Percentiles rank a stretch among this genome's conserved stretches.
These are phyloP conservation scores for Cadophora luteo-olivacea DNA, from an alignment of 2,329 filamentous ascomycete genomes.

Conservation along the genomic window DNA sequence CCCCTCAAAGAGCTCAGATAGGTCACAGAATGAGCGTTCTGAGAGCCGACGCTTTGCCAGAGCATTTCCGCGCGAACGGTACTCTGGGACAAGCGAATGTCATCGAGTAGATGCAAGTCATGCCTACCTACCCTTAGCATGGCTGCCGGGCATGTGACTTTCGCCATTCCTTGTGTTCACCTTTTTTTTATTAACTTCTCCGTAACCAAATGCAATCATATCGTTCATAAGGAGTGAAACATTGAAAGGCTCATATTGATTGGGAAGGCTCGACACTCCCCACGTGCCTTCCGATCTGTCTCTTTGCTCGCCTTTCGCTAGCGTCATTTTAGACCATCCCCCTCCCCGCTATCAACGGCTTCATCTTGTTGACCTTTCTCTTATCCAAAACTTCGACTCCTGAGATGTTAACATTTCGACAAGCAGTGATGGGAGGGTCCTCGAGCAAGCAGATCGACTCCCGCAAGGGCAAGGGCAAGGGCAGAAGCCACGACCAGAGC, in stretches of 20 bases:
- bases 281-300: conserved; percentile 13
- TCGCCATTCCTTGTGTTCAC: not conserved
- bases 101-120: not conserved
- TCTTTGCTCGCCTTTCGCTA: not conserved
- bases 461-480: conserved; percentile 12
- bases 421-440: conserved; percentile 4
- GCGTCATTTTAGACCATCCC: not conserved
- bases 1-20: not conserved
- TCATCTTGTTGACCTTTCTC: not conserved
- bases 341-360: not conserved
- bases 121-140: not conserved
- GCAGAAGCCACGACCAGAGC: conserved; percentile 6
- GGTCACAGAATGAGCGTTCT: not conserved
- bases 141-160: conserved; percentile 1
- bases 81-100: not conserved
- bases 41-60: not conserved
- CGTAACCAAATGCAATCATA: not conserved
- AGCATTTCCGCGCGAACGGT: not conserved
- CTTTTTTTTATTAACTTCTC: not conserved
- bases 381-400: not conserved
- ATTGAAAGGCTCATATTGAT: not conserved
- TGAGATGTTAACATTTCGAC: conserved; percentile 12
- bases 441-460: conserved; percentile 15
- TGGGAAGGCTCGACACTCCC: not conserved
- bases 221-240: not conserved